These are phyloP conservation scores for Catenaria anguillulae DNA, from an alignment of 371 early-diverging fungal genomes.

Conservation along the genomic window DNA sequence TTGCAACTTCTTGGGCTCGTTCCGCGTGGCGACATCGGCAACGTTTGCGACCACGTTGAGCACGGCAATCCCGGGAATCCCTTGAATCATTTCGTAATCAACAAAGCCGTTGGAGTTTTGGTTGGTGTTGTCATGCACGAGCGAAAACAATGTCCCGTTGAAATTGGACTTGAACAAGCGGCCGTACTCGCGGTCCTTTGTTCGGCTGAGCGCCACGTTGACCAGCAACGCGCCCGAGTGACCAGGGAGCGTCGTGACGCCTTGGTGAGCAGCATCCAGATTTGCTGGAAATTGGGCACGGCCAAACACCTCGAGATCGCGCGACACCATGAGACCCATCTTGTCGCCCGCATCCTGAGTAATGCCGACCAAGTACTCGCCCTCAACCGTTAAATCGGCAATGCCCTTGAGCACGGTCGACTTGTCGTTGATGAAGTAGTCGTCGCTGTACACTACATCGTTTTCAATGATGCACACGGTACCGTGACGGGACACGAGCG, in stretches of 20 bases:
- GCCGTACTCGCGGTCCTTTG: neutral
- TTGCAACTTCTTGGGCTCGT: slow-evolving; percentile 45
- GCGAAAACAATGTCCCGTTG: slow-evolving; percentile 22
- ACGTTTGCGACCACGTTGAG: slow-evolving; percentile 69
- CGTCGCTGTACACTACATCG: slow-evolving; percentile 34
- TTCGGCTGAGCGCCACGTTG: slow-evolving; percentile 12
- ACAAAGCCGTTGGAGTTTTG: slow-evolving; percentile 59
- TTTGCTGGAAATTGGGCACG: slow-evolving; percentile 5
- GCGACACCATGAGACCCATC: neutral
- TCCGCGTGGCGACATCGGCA: slow-evolving; percentile 14
- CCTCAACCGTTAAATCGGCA: slow-evolving; percentile 29
- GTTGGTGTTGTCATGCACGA: slow-evolving; percentile 20
- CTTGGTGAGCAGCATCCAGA: slow-evolving; percentile 6
- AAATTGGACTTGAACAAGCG: slow-evolving; percentile 9
- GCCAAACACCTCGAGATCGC: neutral
- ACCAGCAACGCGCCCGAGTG: slow-evolving; percentile 18
- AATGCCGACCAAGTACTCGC: slow-evolving; percentile 50
- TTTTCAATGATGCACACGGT: slow-evolving; percentile 15
- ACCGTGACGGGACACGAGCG: neutral
- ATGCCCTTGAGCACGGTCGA: slow-evolving; percentile 40
- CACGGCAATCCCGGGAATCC: slow-evolving; percentile 73
- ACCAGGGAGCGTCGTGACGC: slow-evolving; percentile 13
- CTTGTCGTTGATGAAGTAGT: slow-evolving; percentile 35
- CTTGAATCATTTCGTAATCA: slow-evolving; percentile 87
- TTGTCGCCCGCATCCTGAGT: slow-evolving; percentile 13